phyloP scores from a whole-genome alignment of 495 filamentous ascomycete genomes.

The Jackrogersella multiformis region DNA sequence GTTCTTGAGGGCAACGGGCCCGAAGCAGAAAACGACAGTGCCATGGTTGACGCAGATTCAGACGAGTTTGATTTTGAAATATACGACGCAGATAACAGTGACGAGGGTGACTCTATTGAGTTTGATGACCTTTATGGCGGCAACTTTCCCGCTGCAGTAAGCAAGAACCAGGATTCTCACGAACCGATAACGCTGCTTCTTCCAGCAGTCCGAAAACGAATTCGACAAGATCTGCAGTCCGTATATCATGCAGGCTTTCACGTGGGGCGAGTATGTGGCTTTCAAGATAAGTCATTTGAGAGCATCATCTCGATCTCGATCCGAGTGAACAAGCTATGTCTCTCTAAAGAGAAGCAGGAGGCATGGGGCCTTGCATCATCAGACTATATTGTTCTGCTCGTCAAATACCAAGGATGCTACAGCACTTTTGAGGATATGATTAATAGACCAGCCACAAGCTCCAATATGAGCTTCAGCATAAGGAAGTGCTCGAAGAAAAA shows the following conservation, averaged over 20 bases:
- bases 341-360: constrained; percentile 78
- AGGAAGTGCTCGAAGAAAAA: constrained; percentile 66
- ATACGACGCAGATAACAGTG: constrained; percentile 40
- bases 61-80: constrained; percentile 25
- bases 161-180: neutral
- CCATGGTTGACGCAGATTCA: constrained; percentile 39
- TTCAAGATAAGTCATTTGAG: constrained; percentile 49
- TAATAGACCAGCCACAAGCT: neutral
- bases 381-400: constrained; percentile 80
- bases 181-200: neutral
- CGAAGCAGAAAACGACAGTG: constrained; percentile 47
- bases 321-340: constrained; percentile 72
- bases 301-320: constrained; percentile 71
- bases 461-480: constrained; percentile 51
- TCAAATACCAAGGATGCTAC: constrained; percentile 73
- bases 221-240: constrained; percentile 70
- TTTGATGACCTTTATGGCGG: constrained; percentile 27
- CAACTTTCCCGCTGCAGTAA: neutral
- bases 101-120: constrained; percentile 36
- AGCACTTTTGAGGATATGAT: constrained; percentile 54
- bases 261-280: constrained; percentile 68
- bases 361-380: constrained; percentile 75
- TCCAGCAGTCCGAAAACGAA: constrained; percentile 40
- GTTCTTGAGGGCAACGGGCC: constrained; percentile 40
- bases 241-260: constrained; percentile 76